Percentiles rank a stretch among this genome's conserved stretches.
Conservation (phyloP, 139 green algal genomes). For the Marvania coccoides region DNA sequence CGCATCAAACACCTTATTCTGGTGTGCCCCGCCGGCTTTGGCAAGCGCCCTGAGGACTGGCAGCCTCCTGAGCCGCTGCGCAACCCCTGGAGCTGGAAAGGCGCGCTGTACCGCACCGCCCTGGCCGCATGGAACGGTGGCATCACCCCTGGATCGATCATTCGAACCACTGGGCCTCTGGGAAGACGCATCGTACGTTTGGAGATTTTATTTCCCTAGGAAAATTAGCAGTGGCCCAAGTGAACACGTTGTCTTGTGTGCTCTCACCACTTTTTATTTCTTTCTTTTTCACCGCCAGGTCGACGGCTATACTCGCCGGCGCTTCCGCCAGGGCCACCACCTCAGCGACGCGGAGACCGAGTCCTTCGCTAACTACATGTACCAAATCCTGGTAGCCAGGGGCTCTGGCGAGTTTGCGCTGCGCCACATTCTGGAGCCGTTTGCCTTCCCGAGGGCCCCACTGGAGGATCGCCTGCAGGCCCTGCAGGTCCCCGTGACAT, state of each 20-base stretch:
- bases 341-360: constrained; percentile 34
- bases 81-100: constrained; percentile 26
- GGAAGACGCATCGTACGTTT: constrained; percentile 48
- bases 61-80: constrained; percentile 23
- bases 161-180: constrained; percentile 62
- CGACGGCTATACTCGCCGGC: constrained; percentile 34
- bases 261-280: background rate
- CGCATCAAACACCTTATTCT: constrained; percentile 80
- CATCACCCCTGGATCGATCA: constrained; percentile 62
- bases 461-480: constrained; percentile 56
- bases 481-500: constrained; percentile 44
- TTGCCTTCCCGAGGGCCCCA: constrained; percentile 62
- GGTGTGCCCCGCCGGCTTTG: constrained; percentile 76
- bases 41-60: constrained; percentile 49
- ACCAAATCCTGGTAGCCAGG: constrained; percentile 47
- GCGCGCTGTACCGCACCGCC: constrained; percentile 30
- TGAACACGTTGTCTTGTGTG: background rate
- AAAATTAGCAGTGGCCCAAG: constrained; percentile 17
- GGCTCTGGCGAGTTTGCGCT: constrained; percentile 74
- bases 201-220: too few relatives aligned
- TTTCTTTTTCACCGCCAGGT: background rate
- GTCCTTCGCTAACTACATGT: constrained; percentile 37
- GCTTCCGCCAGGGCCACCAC: constrained; percentile 45
- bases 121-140: constrained; percentile 49
- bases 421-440: constrained; percentile 66